Evolutionary conservation across 23 red algal species (phyloP).

Genomic region (Agarophyton chilense): DNA sequence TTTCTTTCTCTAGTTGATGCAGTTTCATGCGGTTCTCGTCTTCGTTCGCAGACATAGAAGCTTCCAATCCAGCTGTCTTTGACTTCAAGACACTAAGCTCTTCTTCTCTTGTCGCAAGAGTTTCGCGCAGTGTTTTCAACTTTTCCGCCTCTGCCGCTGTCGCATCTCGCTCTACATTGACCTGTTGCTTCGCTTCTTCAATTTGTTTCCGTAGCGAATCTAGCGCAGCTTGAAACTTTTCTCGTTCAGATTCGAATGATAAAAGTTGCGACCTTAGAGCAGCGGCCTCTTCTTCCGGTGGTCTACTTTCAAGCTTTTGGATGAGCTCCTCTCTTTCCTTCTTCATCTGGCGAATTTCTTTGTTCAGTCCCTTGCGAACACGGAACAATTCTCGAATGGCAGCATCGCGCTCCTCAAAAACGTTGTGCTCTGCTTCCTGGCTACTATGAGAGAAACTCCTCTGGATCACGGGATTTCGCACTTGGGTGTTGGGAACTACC

Average conservation of each 20-base stretch:
- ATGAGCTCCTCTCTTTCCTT: slow-evolving; percentile 44
- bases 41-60: slow-evolving; percentile 1
- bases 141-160: background rate
- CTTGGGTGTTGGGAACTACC: slow-evolving; percentile 13
- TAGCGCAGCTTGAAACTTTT: slow-evolving; percentile 1
- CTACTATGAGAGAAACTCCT: background rate
- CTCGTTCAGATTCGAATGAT: background rate
- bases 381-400: slow-evolving; percentile 59
- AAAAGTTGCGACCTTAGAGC: background rate
- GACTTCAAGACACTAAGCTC: background rate
- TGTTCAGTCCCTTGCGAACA: slow-evolving; percentile 64
- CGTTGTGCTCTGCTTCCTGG: background rate
- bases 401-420: slow-evolving; percentile 44
- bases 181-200: background rate
- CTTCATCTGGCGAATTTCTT: slow-evolving; percentile 47
- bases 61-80: background rate
- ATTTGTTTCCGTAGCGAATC: background rate
- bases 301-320: slow-evolving; percentile 3
- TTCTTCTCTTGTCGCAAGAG: background rate
- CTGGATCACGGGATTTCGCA: slow-evolving; percentile 27
- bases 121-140: background rate
- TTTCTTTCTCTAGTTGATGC: slow-evolving; percentile 25
- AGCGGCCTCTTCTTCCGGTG: background rate
- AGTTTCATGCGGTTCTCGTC: background rate
- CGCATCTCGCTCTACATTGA: background rate